phyloP scores from a whole-genome alignment of 768 basidiomycete species.

The Lentinula boryana region DNA sequence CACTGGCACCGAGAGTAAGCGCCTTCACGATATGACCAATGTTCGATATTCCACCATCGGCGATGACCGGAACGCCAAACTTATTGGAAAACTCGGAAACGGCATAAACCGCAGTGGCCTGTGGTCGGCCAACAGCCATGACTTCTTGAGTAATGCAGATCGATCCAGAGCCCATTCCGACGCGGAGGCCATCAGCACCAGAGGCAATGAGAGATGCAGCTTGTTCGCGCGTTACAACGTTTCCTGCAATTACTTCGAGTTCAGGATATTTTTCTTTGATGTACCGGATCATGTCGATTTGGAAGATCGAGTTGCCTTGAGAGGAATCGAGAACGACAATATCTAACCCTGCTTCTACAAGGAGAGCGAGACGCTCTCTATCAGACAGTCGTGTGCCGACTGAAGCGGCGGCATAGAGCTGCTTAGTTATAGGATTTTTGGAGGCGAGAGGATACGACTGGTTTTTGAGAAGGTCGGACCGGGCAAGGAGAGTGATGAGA shows the following conservation, averaged over 20 bases:
- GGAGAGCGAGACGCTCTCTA: constrained; percentile 73
- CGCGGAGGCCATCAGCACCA: constrained; percentile 90
- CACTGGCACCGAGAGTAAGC: constrained; percentile 85
- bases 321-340: constrained; percentile 94
- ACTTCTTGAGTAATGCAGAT: constrained; percentile 99
- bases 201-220: constrained; percentile 90
- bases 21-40: constrained; percentile 99
- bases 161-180: constrained; percentile 98
- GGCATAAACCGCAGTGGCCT: constrained; percentile 96
- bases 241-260: constrained; percentile 93
- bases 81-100: constrained; percentile 90
- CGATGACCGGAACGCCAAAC: constrained; percentile 95
- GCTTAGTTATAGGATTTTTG: constrained; percentile 87
- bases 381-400: constrained; percentile 91
- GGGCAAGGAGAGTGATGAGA: constrained; percentile 82
- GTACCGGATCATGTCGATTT: constrained; percentile 92
- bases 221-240: constrained; percentile 97
- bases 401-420: constrained; percentile 94
- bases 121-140: constrained; percentile 97
- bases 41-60: constrained; percentile 93
- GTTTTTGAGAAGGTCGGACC: constrained; percentile 96
- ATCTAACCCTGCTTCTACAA: constrained; percentile 93
- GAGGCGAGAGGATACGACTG: constrained; percentile 94
- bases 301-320: constrained; percentile 92
- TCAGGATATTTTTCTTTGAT: constrained; percentile 82